Percentiles rank a stretch among this genome's conserved stretches.
Evolutionary conservation across 78 protist species (phyloP).

Genomic region (Isochrysis galbana): DNA sequence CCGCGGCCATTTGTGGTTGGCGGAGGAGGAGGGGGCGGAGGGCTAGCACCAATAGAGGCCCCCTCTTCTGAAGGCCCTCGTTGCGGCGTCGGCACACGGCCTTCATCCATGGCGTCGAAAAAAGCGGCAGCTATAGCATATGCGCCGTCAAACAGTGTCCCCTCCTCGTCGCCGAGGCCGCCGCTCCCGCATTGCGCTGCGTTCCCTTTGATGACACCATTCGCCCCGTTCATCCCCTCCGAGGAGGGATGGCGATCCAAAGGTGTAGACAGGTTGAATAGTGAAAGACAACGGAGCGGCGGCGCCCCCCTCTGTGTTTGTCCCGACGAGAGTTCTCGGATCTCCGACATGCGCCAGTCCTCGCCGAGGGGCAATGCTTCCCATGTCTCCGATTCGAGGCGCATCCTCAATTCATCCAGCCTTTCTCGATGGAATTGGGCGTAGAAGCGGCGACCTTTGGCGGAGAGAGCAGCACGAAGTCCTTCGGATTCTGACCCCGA

Average conservation of each 20-base stretch:
- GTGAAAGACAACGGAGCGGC: neutral
- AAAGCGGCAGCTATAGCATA: neutral
- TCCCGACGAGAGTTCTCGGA: neutral
- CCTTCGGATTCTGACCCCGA: neutral
- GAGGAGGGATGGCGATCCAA: no score
- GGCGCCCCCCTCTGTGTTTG: neutral
- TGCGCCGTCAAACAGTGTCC: neutral
- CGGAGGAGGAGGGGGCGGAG: neutral
- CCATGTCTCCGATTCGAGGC: neutral
- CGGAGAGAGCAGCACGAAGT: neutral
- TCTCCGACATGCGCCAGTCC: neutral
- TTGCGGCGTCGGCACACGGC: neutral
- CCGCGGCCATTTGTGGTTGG: neutral
- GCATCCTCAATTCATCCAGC: neutral
- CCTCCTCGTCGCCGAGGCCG: neutral
- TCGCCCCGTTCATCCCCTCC: no score
- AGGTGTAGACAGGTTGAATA: neutral
- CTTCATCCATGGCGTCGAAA: neutral
- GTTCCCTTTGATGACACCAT: no score
- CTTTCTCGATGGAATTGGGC: neutral
- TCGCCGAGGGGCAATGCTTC: neutral
- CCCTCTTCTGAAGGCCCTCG: neutral
- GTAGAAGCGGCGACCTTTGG: neutral
- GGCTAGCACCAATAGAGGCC: no score
- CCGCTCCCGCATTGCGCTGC: neutral